These are phyloP conservation scores for Ambrosiella xylebori DNA, from an alignment of 2,329 filamentous ascomycete species.

Conservation along the genomic window DNA sequence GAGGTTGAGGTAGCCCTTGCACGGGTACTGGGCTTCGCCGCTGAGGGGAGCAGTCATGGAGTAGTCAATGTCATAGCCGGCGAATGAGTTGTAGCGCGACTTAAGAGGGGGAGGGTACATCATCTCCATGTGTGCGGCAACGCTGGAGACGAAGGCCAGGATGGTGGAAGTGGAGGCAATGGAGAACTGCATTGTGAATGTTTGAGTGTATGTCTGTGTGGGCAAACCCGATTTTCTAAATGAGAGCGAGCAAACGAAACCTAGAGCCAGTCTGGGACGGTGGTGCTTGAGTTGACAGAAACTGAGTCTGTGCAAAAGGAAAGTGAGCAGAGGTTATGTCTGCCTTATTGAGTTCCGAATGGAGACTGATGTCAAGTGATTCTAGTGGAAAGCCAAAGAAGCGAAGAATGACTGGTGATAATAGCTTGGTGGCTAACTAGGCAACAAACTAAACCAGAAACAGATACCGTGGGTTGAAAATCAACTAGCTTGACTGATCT, in stretches of 20 bases:
- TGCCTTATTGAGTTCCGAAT: not conserved
- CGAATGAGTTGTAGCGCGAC: conserved; percentile 34
- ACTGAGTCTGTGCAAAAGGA: conserved; percentile 1
- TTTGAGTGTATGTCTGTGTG: not conserved
- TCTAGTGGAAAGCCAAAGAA: not conserved
- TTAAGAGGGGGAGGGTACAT: conserved; percentile 32
- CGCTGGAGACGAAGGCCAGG: conserved; percentile 26
- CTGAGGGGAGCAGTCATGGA: conserved; percentile 53
- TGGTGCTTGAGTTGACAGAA: not conserved
- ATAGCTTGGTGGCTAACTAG: not conserved
- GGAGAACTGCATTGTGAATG: conserved; percentile 26
- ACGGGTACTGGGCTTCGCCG: conserved; percentile 54
- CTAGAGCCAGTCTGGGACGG: conserved; percentile 6
- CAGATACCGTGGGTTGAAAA: not conserved
- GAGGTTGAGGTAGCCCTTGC: conserved; percentile 45
- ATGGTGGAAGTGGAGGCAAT: conserved; percentile 25
- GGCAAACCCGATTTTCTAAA: not conserved
- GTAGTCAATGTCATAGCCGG: conserved; percentile 42
- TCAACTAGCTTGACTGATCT: not conserved
- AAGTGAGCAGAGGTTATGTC: not conserved
- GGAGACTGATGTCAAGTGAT: not conserved
- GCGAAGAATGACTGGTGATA: not conserved
- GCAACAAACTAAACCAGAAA: not conserved
- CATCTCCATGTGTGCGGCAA: conserved; percentile 41
- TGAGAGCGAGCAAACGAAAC: not conserved